A percentile compares a stretch with the other conserved stretches of the same genome.
phyloP scores from a whole-genome alignment of 1,139 yeast species.

The Debaryomyces sp. region DNA sequence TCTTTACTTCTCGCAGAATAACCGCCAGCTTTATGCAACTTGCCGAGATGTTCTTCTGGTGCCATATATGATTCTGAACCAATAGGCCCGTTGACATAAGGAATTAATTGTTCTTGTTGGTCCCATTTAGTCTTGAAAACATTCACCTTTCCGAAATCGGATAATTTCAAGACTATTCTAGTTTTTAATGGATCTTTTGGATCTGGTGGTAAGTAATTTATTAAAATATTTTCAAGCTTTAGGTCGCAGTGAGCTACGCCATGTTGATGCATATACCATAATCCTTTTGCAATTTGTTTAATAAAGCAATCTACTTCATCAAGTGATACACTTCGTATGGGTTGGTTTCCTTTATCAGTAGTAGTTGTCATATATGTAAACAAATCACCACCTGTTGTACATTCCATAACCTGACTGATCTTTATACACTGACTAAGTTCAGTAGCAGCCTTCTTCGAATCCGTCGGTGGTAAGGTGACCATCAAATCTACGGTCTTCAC shows the following conservation, averaged over 20 bases:
- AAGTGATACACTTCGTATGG: conserved; percentile 29
- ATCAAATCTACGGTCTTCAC: conserved; percentile 70
- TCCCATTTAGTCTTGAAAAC: conserved; percentile 75
- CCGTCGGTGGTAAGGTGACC: conserved; percentile 31
- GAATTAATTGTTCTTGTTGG: conserved; percentile 52
- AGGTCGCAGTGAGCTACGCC: conserved; percentile 79
- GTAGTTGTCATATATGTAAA: conserved; percentile 38
- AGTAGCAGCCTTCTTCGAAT: not conserved
- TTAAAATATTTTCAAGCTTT: conserved; percentile 63
- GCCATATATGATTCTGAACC: conserved; percentile 82
- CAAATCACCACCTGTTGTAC: conserved; percentile 74
- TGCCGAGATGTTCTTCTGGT: conserved; percentile 58
- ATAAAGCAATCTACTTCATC: conserved; percentile 71
- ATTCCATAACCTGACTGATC: conserved; percentile 78
- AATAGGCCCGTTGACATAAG: conserved; percentile 55
- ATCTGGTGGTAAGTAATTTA: conserved; percentile 21
- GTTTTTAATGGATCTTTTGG: conserved; percentile 21
- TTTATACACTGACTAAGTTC: conserved; percentile 35
- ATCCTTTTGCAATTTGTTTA: conserved; percentile 66
- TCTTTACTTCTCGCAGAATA: conserved; percentile 67
- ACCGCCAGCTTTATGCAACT: conserved; percentile 24
- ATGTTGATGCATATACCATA: conserved; percentile 67
- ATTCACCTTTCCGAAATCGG: conserved; percentile 78
- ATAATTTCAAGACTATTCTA: conserved; percentile 54
- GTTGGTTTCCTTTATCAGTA: conserved; percentile 16